Evolutionary conservation across 306 rosid genomes (phyloP).

Genomic region (Cicer arietinum): DNA sequence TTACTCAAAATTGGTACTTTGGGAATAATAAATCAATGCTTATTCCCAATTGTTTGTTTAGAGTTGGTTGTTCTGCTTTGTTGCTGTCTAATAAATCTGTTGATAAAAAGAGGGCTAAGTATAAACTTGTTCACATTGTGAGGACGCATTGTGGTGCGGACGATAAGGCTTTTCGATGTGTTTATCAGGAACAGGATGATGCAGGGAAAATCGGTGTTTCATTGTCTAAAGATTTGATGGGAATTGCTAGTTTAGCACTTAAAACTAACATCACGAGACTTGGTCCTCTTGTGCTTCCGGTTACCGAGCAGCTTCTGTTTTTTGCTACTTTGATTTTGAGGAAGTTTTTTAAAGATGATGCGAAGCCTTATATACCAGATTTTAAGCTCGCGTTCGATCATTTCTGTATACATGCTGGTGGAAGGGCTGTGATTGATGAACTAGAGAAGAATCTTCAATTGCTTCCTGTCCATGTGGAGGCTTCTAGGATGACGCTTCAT

Average conservation of each 20-base stretch:
- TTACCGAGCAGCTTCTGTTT: slow-evolving; percentile 67
- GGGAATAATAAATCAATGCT: slow-evolving; percentile 73
- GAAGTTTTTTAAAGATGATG: slow-evolving; percentile 48
- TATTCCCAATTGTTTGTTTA: slow-evolving; percentile 75
- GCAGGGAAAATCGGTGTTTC: slow-evolving; percentile 67
- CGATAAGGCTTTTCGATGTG: slow-evolving; percentile 63
- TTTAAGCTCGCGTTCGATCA: slow-evolving; percentile 71
- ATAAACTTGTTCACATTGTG: slow-evolving; percentile 66
- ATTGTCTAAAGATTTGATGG: slow-evolving; percentile 68
- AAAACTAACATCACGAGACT: slow-evolving; percentile 63
- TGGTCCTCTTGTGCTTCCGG: slow-evolving; percentile 68
- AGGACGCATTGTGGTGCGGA: slow-evolving; percentile 69
- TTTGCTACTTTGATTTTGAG: slow-evolving; percentile 51
- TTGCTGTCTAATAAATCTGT: slow-evolving; percentile 58
- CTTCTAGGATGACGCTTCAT: slow-evolving; percentile 75
- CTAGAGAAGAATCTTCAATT: slow-evolving; percentile 77
- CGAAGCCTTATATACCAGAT: slow-evolving; percentile 65
- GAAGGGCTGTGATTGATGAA: slow-evolving; percentile 74
- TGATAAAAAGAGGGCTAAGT: slow-evolving; percentile 56
- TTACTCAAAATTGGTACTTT: slow-evolving; percentile 79
- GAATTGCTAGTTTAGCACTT: slow-evolving; percentile 68
- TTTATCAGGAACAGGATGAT: slow-evolving; percentile 62
- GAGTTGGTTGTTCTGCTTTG: slow-evolving; percentile 65
- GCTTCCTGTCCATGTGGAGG: slow-evolving; percentile 56
- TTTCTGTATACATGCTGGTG: slow-evolving; percentile 79